These are phyloP conservation scores for Rubia occidens DNA, from an alignment of 305 asterid species.

Conservation along the genomic window DNA sequence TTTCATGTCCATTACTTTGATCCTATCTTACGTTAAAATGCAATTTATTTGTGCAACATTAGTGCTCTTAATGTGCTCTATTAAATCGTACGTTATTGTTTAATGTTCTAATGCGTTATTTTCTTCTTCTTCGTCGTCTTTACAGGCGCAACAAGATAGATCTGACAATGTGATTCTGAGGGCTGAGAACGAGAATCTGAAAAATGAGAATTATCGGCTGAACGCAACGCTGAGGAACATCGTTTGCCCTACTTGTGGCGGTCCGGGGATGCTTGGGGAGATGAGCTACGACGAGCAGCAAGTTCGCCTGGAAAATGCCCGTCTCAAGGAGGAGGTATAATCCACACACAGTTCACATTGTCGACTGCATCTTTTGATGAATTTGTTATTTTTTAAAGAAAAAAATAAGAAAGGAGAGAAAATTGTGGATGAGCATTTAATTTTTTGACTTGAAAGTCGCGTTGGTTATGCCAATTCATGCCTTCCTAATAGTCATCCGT, in stretches of 20 bases:
- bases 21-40: not conserved
- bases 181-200: conserved; percentile 73
- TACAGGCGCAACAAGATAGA: conserved; percentile 88
- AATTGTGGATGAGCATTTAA: not conserved
- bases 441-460: not conserved
- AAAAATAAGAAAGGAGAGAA: not conserved
- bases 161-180: conserved; percentile 60
- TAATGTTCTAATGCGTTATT: not conserved
- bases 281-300: conserved; percentile 83
- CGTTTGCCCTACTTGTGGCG: conserved; percentile 86
- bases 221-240: conserved; percentile 68
- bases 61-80: not conserved
- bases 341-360: not conserved
- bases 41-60: not conserved
- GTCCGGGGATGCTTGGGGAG: conserved; percentile 78
- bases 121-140: not conserved
- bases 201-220: conserved; percentile 65
- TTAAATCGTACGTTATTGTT: not conserved
- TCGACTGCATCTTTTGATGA: not conserved
- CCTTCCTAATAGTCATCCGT: not conserved
- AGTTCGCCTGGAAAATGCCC: conserved; percentile 76
- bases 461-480: not conserved
- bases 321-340: conserved; percentile 81
- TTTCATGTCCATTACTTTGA: not conserved
- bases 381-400: no score